Conservation (phyloP, 768 basidiomycete genomes). For the Dentipellis sp. region DNA sequence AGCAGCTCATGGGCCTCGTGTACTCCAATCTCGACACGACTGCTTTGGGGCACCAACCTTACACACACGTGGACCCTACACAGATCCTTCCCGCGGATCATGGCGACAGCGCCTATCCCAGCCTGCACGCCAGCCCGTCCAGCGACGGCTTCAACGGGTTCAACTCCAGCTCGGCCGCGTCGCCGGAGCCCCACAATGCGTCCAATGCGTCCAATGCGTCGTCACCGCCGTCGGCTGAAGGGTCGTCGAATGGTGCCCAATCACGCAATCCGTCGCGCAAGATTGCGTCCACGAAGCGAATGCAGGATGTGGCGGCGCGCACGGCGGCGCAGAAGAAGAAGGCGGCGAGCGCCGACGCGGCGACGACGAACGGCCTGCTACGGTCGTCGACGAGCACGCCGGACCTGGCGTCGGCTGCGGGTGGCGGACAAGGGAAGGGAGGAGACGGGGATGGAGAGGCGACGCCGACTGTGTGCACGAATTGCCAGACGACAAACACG, state of each 20-base stretch:
- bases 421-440: conserved; percentile 24
- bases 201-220: conserved; percentile 68
- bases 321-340: conserved; percentile 36
- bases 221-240: conserved; percentile 62
- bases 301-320: conserved; percentile 32
- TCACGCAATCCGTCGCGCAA: conserved; percentile 36
- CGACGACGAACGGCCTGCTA: conserved; percentile 18
- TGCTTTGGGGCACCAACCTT: conserved; percentile 32
- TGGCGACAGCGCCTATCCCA: conserved; percentile 30
- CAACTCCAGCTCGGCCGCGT: conserved; percentile 57
- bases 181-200: conserved; percentile 63
- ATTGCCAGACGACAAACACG: conserved; percentile 93
- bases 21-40: conserved; percentile 45
- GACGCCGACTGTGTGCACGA: conserved; percentile 80
- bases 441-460: conserved; percentile 59
- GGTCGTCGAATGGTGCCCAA: conserved; percentile 24
- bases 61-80: conserved; percentile 87
- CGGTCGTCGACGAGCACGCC: conserved; percentile 62
- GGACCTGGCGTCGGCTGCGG: conserved; percentile 33
- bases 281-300: conserved; percentile 57
- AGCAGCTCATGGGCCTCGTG: conserved; percentile 57
- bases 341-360: conserved; percentile 21
- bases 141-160: conserved; percentile 73
- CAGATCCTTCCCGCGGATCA: conserved; percentile 58
- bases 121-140: conserved; percentile 67